Base-by-base conservation (phyloP, 305 asterid genomes). In the Galium porrigens region DNA sequence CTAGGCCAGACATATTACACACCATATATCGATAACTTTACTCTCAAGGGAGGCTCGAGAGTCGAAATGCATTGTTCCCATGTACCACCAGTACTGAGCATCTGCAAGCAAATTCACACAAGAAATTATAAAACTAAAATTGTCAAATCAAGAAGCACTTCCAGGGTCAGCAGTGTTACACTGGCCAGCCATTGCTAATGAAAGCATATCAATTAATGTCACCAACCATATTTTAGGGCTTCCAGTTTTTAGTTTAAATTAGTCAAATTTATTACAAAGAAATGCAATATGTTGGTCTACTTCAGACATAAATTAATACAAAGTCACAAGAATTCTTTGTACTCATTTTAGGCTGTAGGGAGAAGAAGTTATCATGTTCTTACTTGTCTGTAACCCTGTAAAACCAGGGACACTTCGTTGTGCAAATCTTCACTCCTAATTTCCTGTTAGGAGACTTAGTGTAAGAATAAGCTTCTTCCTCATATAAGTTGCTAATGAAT, bases 31-130 rank as follows among this genome's bases (percentile, higher is more conserved):
- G 64, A 68, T 67, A 90, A 74, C 82, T 77, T 81, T 44, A 85
- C 94, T 79, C 79, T 83, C 76, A 84, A 84, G 12, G 81, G 80
- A 41, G 92, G 89, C 78, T 87, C 95, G 84, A 90, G 76, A 14
- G 85, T 79, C 30, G 86, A 85, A 87, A 85, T 78, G 80, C 84
- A 84, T 67, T 87, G 97, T 70, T 90, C 95, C 97, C 97, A 90
- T 44, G 81, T 83, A 71, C 89, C 84, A 70, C 86, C 92, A 49
- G 76, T 78, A 73, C 82, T 74, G 58, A 90, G 94, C 94, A 90
- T 87, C 97, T 89, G 91, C 48, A n/a, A 14, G n/a, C 5, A 59
- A 32, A 18, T 12, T 63, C 20, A 25, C 14, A 37, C 6, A 7
- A 39, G 22, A 37, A 0, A 1, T 36, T 44, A 22, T 30, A 59